phyloP scores from a whole-genome alignment of 2,329 filamentous ascomycete species.

The Fusarium sp. region DNA sequence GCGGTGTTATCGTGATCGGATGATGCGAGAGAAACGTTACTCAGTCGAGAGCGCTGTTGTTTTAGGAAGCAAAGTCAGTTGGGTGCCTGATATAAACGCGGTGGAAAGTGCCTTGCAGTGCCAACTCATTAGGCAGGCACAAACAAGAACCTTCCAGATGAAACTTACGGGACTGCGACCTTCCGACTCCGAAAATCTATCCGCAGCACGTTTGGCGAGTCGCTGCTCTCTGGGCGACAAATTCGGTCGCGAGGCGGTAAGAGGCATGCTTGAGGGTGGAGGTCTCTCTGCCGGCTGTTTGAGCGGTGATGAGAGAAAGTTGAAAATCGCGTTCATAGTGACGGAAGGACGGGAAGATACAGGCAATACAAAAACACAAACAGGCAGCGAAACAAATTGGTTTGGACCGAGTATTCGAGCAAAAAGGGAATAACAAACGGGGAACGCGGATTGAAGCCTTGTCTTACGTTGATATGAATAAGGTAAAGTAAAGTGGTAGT shows the following conservation, averaged over 20 bases:
- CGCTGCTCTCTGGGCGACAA: slow-evolving; percentile 34
- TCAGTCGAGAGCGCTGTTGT: slow-evolving; percentile 27
- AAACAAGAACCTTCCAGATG: neutral
- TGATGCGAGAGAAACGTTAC: slow-evolving; percentile 26
- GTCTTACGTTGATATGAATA: slow-evolving; percentile 7
- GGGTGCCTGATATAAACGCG: neutral
- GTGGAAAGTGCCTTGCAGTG: neutral
- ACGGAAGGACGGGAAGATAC: neutral
- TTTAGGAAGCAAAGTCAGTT: neutral
- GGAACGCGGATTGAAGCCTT: neutral
- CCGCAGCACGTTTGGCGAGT: slow-evolving; percentile 25
- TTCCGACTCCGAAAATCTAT: slow-evolving; percentile 21
- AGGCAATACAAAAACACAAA: neutral
- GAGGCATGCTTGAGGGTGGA: slow-evolving; percentile 26
- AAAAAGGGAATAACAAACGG: neutral
- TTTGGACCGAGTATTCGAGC: neutral
- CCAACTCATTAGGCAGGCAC: neutral
- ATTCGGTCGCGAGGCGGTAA: slow-evolving; percentile 16
- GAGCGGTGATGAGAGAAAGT: slow-evolving; percentile 43
- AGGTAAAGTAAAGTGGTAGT: neutral
- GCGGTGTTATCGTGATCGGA: slow-evolving; percentile 14
- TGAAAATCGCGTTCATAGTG: slow-evolving; percentile 24
- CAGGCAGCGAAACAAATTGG: neutral
- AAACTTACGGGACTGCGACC: slow-evolving; percentile 37
- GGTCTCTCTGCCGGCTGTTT: slow-evolving; percentile 29